Base-by-base conservation (phyloP, 2,329 filamentous ascomycete genomes). In the Colletotrichum paranaense region DNA sequence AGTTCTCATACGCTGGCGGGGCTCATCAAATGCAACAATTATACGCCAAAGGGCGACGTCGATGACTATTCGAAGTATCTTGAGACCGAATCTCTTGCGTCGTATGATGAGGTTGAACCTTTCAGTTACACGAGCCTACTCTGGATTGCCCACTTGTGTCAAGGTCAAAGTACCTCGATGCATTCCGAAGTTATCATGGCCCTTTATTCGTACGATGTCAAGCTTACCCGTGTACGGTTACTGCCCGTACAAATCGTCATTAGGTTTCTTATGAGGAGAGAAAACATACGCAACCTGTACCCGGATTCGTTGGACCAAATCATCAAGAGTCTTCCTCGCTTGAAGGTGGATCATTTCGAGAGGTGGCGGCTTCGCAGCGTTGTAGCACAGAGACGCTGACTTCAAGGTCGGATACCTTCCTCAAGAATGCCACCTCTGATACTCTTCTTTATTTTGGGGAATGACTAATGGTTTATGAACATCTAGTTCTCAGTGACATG, bases 331-430 rank as follows among this genome's bases (percentile, higher is more conserved):
- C 59, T 68, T 19, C 3, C 35, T 4, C 32, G 59, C 49, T 32
- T 49, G 12, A 30, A 63, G 1, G 26, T 57, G 22, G 1, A 22
- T 26, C 46, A 38, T 30, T 24, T 68, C 9, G 67, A 68, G 19
- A 35, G 67, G 14, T 68, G 67, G 67, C 67, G 67, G 19, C 58
- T 56, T 22, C 26, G 59, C 1, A 14, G 62, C 5, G 59, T 49
- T 7, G n/a, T 7, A 7, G 12, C 19, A 0, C 59, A 68, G 28
- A 11, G 22, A 14, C 24, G 30, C 4, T 68, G 59, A 52, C 49
- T 55, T 8, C 14, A 24, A 57, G 59, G 67, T 64, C 9, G 24
- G 59, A 11, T 14, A 0, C 0, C 5, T 46, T n/a, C 5, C 3
- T 5, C 8, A 16, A 16, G 6, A 26, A 26, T 35, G 9, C 19